A percentile compares a stretch with the other conserved stretches of the same genome.
Evolutionary conservation across 495 filamentous ascomycete genomes (phyloP).

Genomic region (Extremus antarcticus): DNA sequence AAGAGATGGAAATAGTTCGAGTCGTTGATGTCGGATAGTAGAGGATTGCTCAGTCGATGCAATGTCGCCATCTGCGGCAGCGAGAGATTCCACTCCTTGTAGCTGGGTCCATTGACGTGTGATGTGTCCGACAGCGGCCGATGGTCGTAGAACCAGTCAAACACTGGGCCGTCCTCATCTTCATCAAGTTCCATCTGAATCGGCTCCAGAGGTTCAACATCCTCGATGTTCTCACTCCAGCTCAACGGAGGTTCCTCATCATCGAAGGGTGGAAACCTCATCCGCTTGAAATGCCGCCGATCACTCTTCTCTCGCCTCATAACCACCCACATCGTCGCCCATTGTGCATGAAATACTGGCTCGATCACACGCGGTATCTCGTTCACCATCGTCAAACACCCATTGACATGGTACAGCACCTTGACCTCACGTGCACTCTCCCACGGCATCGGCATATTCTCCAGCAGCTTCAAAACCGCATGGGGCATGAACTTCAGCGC

Average conservation of each 20-base stretch:
- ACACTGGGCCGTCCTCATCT: constrained; percentile 80
- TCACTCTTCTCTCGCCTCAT: constrained; percentile 99
- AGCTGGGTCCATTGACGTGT: constrained; percentile 94
- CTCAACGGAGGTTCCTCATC: constrained; percentile 96
- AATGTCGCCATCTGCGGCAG: constrained; percentile 94
- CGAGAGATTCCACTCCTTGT: constrained; percentile 89
- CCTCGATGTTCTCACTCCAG: constrained; percentile 98
- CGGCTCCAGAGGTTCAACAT: constrained; percentile 93
- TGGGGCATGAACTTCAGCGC: constrained; percentile 99
- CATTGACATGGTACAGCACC: constrained; percentile 96
- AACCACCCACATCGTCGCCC: constrained; percentile 98
- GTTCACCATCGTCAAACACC: constrained; percentile 93
- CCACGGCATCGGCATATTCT: constrained; percentile 99
- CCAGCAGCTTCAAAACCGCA: constrained; percentile 93
- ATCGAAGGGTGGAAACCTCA: constrained; percentile 98
- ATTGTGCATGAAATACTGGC: constrained; percentile 96
- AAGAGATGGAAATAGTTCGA: constrained; percentile 99
- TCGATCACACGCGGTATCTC: constrained; percentile 96
- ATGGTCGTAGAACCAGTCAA: constrained; percentile 97
- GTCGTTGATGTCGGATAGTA: constrained; percentile 87
- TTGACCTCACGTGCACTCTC: constrained; percentile 92
- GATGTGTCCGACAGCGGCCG: constrained; percentile 80
- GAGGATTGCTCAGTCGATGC: constrained; percentile 80
- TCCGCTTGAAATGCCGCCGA: constrained; percentile 91
- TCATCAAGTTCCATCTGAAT: constrained; percentile 99